A percentile compares a stretch with the other conserved stretches of the same genome.
Conservation (phyloP, 2,329 filamentous ascomycete genomes). For the Colletotrichum chlorophyti region DNA sequence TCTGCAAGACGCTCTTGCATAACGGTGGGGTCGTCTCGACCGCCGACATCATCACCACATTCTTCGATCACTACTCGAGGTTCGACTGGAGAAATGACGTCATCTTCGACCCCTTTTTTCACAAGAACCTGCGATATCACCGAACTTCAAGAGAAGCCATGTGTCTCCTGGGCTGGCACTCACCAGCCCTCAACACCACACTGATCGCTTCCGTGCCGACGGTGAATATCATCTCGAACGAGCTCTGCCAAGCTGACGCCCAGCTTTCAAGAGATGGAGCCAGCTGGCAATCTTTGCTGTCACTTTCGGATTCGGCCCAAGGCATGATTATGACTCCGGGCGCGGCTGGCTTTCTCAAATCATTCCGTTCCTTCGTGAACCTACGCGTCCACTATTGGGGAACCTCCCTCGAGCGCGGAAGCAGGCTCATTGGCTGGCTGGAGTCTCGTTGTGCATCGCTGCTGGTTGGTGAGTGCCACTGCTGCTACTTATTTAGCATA, state of each 20-base stretch:
- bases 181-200: constrained; percentile 67
- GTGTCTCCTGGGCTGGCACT: constrained; percentile 68
- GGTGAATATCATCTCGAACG: constrained; percentile 55
- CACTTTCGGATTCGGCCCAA: neutral
- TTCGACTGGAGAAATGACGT: constrained; percentile 64
- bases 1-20: constrained; percentile 61
- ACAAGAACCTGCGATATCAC: constrained; percentile 56
- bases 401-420: constrained; percentile 58
- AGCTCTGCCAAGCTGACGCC: constrained; percentile 54
- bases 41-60: constrained; percentile 61
- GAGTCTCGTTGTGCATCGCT: constrained; percentile 66
- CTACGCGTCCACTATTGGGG: constrained; percentile 73
- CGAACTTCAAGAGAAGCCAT: constrained; percentile 65
- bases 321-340: constrained; percentile 32
- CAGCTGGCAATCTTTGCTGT: constrained; percentile 53
- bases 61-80: constrained; percentile 67
- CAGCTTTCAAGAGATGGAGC: constrained; percentile 43
- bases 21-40: constrained; percentile 46
- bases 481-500: neutral
- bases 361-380: constrained; percentile 62
- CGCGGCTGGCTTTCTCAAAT: constrained; percentile 54
- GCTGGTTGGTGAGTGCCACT: constrained; percentile 64
- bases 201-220: constrained; percentile 60
- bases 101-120: constrained; percentile 67
- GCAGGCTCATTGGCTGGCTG: constrained; percentile 66